These are phyloP conservation scores for Schizochytrium sp. DNA, from an alignment of 108 stramenopile species.

Conservation along the genomic window DNA sequence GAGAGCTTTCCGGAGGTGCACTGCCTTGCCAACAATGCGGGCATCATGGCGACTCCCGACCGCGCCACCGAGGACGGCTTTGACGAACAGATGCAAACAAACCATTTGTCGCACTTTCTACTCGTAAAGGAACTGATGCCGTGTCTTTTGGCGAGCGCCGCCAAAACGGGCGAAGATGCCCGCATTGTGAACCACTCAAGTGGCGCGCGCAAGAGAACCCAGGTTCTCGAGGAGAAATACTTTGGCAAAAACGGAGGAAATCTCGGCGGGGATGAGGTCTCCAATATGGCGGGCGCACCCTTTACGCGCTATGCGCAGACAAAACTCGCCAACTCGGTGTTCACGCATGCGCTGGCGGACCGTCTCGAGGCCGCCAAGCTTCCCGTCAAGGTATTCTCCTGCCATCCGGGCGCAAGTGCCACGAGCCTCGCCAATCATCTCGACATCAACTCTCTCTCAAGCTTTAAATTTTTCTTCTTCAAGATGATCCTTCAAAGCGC, in stretches of 20 bases:
- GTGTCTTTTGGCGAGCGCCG: constrained; percentile 33
- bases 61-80: constrained; percentile 53
- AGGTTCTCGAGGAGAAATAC: constrained; percentile 41
- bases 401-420: constrained; percentile 19
- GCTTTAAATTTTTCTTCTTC: neutral
- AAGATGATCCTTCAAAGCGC: too few species aligned
- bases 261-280: constrained; percentile 33
- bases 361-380: constrained; percentile 26
- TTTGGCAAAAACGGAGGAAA: constrained; percentile 45
- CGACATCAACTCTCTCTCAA: neutral
- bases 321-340: constrained; percentile 57
- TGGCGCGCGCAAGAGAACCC: constrained; percentile 15
- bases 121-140: constrained; percentile 50
- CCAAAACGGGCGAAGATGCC: constrained; percentile 38
- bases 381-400: constrained; percentile 26
- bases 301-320: constrained; percentile 23
- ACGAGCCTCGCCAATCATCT: constrained; percentile 17
- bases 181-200: constrained; percentile 45
- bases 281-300: too few species aligned
- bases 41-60: constrained; percentile 51
- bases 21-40: constrained; percentile 42
- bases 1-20: neutral
- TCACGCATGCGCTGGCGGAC: constrained; percentile 45
- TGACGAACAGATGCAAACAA: constrained; percentile 56
- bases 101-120: constrained; percentile 55